Percentiles rank a stretch among this genome's conserved stretches.
Conservation (phyloP, 2,329 filamentous ascomycete genomes). For the Paecilomyces sp. region DNA sequence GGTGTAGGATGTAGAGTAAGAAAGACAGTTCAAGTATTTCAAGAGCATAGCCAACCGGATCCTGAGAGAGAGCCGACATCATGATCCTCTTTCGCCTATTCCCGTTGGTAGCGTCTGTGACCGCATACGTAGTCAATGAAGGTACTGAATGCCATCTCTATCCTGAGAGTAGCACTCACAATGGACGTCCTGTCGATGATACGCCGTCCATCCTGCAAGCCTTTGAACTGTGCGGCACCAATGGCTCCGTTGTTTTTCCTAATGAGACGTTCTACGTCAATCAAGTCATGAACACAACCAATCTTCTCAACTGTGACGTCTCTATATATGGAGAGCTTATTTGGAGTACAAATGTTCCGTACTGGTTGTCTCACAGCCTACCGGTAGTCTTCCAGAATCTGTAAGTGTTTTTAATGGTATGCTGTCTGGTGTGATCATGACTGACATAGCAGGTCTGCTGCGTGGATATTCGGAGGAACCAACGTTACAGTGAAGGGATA, state of each 20-base stretch:
- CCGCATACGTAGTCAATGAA: slow-evolving; percentile 10
- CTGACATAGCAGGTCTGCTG: slow-evolving; percentile 28
- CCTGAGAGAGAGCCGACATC: background rate
- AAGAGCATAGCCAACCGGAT: background rate
- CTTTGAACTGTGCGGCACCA: slow-evolving; percentile 20
- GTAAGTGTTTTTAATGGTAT: background rate
- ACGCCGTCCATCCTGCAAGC: slow-evolving; percentile 17
- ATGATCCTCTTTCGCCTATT: background rate
- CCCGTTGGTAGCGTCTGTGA: background rate
- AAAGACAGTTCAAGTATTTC: background rate
- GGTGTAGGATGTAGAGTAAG: background rate
- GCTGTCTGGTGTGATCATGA: background rate
- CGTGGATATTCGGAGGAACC: slow-evolving; percentile 49
- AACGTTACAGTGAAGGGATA: slow-evolving; percentile 45
- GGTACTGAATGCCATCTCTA: slow-evolving; percentile 13
- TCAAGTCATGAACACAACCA: slow-evolving; percentile 17
- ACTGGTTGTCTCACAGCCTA: slow-evolving; percentile 48
- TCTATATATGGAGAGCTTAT: slow-evolving; percentile 18
- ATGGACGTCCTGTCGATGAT: slow-evolving; percentile 13
- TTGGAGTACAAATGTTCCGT: slow-evolving; percentile 42
- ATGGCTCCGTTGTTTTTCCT: slow-evolving; percentile 19
- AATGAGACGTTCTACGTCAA: slow-evolving; percentile 15
- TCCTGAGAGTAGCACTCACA: slow-evolving; percentile 13
- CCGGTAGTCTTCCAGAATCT: slow-evolving; percentile 51
- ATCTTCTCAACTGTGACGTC: slow-evolving; percentile 19